Evolutionary conservation across 768 basidiomycete genomes (phyloP), one percentile per base, ranked within the genome.

Genomic region (Russula griseocarnosa): DNA sequence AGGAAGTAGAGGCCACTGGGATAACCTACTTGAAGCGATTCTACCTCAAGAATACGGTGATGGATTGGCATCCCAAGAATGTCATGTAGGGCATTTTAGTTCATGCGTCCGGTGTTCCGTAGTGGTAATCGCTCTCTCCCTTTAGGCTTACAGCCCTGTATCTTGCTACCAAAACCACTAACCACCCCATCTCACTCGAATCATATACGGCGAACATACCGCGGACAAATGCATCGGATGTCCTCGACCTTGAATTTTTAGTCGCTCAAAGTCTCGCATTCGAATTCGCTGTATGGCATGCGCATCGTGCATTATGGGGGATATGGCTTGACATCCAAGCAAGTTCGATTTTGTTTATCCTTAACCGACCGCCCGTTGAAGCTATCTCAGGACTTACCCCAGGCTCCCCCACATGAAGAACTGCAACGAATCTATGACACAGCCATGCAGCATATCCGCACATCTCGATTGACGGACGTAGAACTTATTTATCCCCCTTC

Each of bases 61-160:
- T 98, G 94, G 97, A 98, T 73, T 98, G 93, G 88, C 97, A 98
- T 77, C 97, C 97, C 0, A 96, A 95, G 76, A 94, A 92, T 71
- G 92, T 99, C 71, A 99, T 99, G 97, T 97, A 71, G 55, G 87
- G 75, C 10, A 14, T 40, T 32, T n/a, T 44, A 14, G 30, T 10
- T 18, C 55, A 40, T 57, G 38, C 36, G 26, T 57, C 38, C 50
- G 16, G 24, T 24, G 57, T 49, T 26, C 32, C 32, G n/a, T 32
- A 8, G 8, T 18, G n/a, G 9, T 44, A 42, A 53, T 62, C 26
- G 66, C 14, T 54, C 14, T 54, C 24, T 62, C 38, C 26, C 34
- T 50, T 24, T 68, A 99, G 96, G 95, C 80, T 98, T 55, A 98
- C 97, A 0, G 87, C 94, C 11, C 78, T 99, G 22, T 99, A 97